Conservation (phyloP, 2,329 filamentous ascomycete genomes). For the Fusarium odoratissimum region DNA sequence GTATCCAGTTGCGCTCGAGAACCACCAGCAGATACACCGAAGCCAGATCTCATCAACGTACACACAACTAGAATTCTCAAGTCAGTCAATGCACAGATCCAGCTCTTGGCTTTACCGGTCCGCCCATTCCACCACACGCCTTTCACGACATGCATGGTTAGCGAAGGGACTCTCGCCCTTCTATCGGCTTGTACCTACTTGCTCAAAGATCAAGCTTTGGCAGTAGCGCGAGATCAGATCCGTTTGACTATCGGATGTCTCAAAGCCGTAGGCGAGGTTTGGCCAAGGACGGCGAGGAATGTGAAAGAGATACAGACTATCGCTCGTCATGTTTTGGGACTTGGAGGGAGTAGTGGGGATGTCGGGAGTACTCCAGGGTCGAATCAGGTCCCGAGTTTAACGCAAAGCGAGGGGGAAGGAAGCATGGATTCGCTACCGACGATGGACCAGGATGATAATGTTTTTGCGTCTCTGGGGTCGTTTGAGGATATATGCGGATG, state of each 20-base stretch:
- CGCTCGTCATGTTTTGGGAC: conserved; percentile 27
- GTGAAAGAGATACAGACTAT: conserved; percentile 35
- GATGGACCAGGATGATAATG: neutral
- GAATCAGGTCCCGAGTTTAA: conserved; percentile 2
- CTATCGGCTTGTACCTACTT: conserved; percentile 31
- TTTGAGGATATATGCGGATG: conserved; percentile 26
- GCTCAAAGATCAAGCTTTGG: conserved; percentile 1
- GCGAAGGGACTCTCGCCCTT: conserved; percentile 27
- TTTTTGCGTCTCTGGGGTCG: neutral
- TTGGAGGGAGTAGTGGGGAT: neutral
- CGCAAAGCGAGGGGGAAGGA: neutral
- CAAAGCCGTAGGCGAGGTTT: conserved; percentile 14
- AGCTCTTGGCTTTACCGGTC: conserved; percentile 9
- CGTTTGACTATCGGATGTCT: conserved; percentile 32
- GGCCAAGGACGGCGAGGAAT: conserved; percentile 31
- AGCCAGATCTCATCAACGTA: conserved; percentile 27
- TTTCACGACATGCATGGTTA: conserved; percentile 35
- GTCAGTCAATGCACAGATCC: conserved; percentile 33
- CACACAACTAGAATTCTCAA: conserved; percentile 25
- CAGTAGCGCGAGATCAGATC: conserved; percentile 29
- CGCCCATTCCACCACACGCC: conserved; percentile 27
- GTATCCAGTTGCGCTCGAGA: conserved; percentile 32
- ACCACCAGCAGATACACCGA: conserved; percentile 8
- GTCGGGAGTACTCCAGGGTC: neutral
- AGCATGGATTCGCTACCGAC: neutral